Evolutionary conservation across 495 filamentous ascomycete species (phyloP).

Genomic region (Aspergillus saccharolyticus): DNA sequence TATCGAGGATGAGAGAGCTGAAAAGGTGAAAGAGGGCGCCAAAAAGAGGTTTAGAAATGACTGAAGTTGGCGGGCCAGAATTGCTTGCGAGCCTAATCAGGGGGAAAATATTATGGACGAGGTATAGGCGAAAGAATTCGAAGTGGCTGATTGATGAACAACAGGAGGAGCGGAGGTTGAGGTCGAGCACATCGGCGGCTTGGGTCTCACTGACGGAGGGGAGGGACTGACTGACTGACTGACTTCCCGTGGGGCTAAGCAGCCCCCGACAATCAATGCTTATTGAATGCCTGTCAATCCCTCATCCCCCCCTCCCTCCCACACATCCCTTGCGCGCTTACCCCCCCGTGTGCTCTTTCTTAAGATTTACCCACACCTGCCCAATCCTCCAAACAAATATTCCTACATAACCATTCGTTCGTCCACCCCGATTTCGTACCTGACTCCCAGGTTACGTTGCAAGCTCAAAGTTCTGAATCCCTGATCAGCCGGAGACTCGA

Average conservation of each 20-base stretch:
- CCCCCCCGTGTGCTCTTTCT: background rate
- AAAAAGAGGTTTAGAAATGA: background rate
- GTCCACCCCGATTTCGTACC: background rate
- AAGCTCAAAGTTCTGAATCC: background rate
- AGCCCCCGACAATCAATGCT: conserved; percentile 7
- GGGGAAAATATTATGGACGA: background rate
- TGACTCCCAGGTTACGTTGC: background rate
- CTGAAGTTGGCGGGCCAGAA: background rate
- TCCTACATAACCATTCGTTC: background rate
- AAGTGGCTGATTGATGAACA: background rate
- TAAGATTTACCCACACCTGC: background rate
- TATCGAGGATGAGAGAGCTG: background rate
- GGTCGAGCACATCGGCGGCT: conserved; percentile 16
- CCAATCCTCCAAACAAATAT: background rate
- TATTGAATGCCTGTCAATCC: background rate
- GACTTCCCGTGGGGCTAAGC: conserved; percentile 15
- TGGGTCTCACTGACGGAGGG: conserved; percentile 9
- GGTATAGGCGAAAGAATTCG: background rate
- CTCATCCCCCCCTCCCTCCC: no score
- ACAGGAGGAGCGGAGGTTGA: conserved; percentile 5
- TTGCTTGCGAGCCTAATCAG: background rate
- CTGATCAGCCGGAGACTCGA: background rate
- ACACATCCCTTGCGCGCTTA: no score
- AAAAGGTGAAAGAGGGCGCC: background rate
- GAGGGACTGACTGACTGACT: background rate